Evolutionary conservation across 2,329 filamentous ascomycete species (phyloP), one percentile per base, ranked within the genome.

Genomic region (Colletotrichum phormii): DNA sequence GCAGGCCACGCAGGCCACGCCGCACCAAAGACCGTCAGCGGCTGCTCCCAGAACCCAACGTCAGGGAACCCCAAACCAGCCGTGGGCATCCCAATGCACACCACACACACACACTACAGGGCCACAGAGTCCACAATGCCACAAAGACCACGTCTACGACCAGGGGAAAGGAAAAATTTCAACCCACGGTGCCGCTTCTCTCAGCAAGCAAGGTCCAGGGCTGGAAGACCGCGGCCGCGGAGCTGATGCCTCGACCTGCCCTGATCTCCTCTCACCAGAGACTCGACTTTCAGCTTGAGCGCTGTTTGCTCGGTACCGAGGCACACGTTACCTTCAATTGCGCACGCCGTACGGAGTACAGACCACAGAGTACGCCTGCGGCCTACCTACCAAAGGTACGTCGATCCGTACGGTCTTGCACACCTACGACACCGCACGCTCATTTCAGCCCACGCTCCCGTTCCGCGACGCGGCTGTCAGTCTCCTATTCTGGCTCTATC

Each of bases 171-270:
- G 31, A 35, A 13, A 46, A 51, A 35, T 35, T 46, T 46, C 18
- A 57, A 67, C 24, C 55, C 55, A 62, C 62, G 49, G 62, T 64
- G 46, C 64, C 46, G 54, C 35, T 55, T 54, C 29, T 26, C 67
- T 73, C 71, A 73, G 60, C 71, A 65, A n/a, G n/a, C n/a, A n/a
- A n/a, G n/a, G n/a, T n/a, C n/a, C n/a, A n/a, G n/a, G n/a, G n/a
- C n/a, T n/a, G n/a, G n/a, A n/a, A n/a, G n/a, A n/a, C 66, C 66
- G 66, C 70, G 70, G 70, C 60, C 60, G 70, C 60, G 60, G 71
- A 35, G 46, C 24, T 26, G 49, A 18, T 49, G 42, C 42, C 42
- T 24, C 59, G 24, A 62, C 42, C 26, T 46, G 24, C 61, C 49
- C 51, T 64, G 61, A 64, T 54, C 46, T 35, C 61, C 61, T 64